Conservation (phyloP, 2,329 filamentous ascomycete species). For the Hypoxylon sp. region DNA sequence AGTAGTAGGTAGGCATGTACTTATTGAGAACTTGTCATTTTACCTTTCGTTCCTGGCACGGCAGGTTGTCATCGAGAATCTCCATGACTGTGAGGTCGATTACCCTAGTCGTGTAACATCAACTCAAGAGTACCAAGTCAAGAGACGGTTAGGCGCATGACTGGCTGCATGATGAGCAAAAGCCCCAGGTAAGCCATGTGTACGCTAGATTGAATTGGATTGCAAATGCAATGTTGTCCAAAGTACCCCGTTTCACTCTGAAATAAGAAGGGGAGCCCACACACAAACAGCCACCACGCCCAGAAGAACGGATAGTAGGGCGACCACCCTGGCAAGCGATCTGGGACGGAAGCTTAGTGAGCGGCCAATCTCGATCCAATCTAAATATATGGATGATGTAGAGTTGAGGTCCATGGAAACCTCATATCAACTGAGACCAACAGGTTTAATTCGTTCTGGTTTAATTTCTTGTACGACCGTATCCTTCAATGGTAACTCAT, state of each 20-base stretch:
- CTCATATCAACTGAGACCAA: conserved; percentile 34
- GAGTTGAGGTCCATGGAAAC: conserved; percentile 24
- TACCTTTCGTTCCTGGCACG: conserved; percentile 33
- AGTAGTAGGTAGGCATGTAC: conserved; percentile 30
- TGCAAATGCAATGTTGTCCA: conserved; percentile 21
- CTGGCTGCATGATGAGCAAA: conserved; percentile 34
- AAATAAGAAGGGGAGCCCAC: conserved; percentile 21
- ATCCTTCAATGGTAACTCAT: too few relatives aligned
- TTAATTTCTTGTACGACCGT: too few relatives aligned
- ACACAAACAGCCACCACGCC: conserved; percentile 30
- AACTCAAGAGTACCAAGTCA: conserved; percentile 31
- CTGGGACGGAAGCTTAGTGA: conserved; percentile 29
- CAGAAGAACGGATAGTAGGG: conserved; percentile 17
- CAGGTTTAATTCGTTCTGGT: conserved; percentile 28
- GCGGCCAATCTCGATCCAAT: conserved; percentile 39
- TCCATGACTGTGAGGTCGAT: conserved; percentile 31
- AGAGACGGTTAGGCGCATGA: conserved; percentile 34
- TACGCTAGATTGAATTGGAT: conserved; percentile 34
- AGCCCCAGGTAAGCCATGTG: conserved; percentile 34
- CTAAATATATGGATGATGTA: conserved; percentile 38
- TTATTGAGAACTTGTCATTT: conserved; percentile 33
- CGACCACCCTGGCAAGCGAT: conserved; percentile 28
- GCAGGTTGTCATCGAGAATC: conserved; percentile 42
- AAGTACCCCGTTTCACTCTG: conserved; percentile 35
- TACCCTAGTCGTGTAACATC: conserved; percentile 32